These are phyloP conservation scores for Urochloa ruziziensis DNA, from an alignment of 176 grass and related monocot genomes.

Conservation along the genomic window DNA sequence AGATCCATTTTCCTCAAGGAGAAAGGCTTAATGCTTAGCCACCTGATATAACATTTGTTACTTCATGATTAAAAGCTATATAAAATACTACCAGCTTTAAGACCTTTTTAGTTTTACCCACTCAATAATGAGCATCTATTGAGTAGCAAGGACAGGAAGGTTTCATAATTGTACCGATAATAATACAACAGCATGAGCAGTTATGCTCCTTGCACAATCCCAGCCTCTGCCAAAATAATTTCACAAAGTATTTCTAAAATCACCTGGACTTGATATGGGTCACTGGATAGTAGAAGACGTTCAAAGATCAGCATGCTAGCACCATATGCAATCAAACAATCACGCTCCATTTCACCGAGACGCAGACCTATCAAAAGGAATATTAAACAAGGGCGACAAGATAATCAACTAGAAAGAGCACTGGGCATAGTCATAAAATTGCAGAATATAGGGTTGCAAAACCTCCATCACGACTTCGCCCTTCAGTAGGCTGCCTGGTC, in stretches of 20 bases:
- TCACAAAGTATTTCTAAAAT: constrained; percentile 14
- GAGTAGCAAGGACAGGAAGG: neutral
- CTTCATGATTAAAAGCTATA: neutral
- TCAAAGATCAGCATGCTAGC: constrained; percentile 98
- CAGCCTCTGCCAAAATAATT: neutral
- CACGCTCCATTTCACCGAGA: constrained; percentile 97
- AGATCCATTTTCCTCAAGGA: neutral
- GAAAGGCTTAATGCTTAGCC: neutral
- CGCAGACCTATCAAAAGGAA: constrained; percentile 58
- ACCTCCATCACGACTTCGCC: constrained; percentile 93
- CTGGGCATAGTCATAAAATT: neutral
- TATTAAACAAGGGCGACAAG: neutral
- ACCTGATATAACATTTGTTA: neutral
- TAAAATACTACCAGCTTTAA: neutral
- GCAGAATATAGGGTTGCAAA: constrained; percentile 23
- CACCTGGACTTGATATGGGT: constrained; percentile 98
- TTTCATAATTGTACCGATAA: neutral
- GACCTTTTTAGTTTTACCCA: neutral
- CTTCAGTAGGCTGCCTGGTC: constrained; percentile 94
- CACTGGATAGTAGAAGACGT: constrained; percentile 93
- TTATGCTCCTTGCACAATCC: neutral
- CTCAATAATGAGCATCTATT: constrained; percentile 14
- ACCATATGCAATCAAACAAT: constrained; percentile 94
- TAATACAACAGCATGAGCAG: neutral
- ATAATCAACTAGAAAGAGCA: constrained; percentile 11